Base-by-base conservation (phyloP, 2,329 filamentous ascomycete species). In the Phyllosticta capitalensis region DNA sequence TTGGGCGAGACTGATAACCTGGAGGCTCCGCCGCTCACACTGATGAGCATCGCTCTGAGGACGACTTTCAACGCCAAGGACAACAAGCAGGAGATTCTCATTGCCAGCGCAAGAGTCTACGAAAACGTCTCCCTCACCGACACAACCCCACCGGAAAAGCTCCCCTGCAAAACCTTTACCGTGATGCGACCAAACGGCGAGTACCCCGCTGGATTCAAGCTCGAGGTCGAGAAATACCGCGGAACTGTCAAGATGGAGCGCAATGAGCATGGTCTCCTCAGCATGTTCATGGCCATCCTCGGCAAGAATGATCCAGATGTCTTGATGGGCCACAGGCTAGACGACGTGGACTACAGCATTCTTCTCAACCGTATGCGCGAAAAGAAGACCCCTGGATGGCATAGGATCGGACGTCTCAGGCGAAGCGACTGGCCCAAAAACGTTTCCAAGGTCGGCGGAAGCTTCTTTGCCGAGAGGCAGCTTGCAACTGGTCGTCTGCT, bases 41-140 rank as follows among this genome's bases (percentile, higher is more conserved):
- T 99, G n/a, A 96, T 99, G 92, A 96, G 91, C 72, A 77, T 99
- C 63, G 85, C 91, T 7, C 80, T 99, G 68, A 85, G 94, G 56
- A 97, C 92, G 0, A 84, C 86, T 6, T 89, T 95, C 74, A 96
- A 97, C 66, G 81, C 85, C 45, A 92, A 90, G 70, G 89, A 91
- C 58, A 99, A 97, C 76, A 97, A 95, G 76, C 92, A 96, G 69
- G 94, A 99, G 72, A 92, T 99, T 54, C 77, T 99, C 10, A 84
- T 94, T 61, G 90, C 94, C 61, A 96, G 91, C 73, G 90, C 90
- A 38, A 86, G 95, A 66, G 85, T 97, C 30, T 99, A 97, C 72
- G 90, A 96, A 65, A 91, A 95, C 69, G 81, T 99, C 17, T 88
- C 86, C 5, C 81, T 99, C 28, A 89, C 82, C 51, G 92, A 99